Conservation (phyloP, 352 stramenopile genomes). For the Phytophthora litchii region DNA sequence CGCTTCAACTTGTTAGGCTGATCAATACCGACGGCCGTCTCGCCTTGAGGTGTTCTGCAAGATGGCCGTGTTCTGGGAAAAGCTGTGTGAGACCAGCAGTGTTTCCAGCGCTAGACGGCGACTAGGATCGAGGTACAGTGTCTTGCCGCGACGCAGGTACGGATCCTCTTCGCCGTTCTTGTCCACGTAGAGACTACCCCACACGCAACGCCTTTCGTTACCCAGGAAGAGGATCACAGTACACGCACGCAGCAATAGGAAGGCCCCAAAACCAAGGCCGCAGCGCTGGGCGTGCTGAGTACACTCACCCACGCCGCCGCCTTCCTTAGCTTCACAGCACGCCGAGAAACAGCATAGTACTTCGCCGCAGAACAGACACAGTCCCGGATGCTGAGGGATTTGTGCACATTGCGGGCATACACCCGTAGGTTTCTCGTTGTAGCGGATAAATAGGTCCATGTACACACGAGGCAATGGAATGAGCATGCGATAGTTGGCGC, state of each 20-base stretch:
- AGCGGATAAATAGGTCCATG: constrained; percentile 85
- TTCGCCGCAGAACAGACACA: constrained; percentile 80
- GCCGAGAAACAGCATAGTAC: constrained; percentile 80
- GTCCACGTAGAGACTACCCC: constrained; percentile 85
- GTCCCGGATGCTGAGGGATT: constrained; percentile 67
- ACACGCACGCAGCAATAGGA: constrained; percentile 76
- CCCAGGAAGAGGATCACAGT: constrained; percentile 86
- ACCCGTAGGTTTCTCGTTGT: constrained; percentile 68
- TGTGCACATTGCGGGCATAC: constrained; percentile 65
- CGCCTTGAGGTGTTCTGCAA: constrained; percentile 77
- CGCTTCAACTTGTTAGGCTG: constrained; percentile 7
- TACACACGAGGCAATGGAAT: constrained; percentile 71
- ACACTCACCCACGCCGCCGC: constrained; percentile 70
- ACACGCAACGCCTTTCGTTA: constrained; percentile 81
- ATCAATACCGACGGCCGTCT: constrained; percentile 80
- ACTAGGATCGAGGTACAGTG: constrained; percentile 66
- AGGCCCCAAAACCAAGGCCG: constrained; percentile 62
- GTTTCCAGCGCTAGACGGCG: constrained; percentile 65
- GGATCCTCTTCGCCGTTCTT: constrained; percentile 88
- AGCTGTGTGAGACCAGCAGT: constrained; percentile 76
- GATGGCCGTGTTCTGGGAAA: constrained; percentile 79
- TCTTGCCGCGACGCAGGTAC: constrained; percentile 79
- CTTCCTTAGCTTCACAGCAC: constrained; percentile 63
- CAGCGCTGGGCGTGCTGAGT: constrained; percentile 75
- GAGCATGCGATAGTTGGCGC: constrained; percentile 31